A percentile compares a stretch with the other conserved stretches of the same genome.
Evolutionary conservation across 2,329 filamentous ascomycete species (phyloP).

Genomic region (Aureobasidium sp.): DNA sequence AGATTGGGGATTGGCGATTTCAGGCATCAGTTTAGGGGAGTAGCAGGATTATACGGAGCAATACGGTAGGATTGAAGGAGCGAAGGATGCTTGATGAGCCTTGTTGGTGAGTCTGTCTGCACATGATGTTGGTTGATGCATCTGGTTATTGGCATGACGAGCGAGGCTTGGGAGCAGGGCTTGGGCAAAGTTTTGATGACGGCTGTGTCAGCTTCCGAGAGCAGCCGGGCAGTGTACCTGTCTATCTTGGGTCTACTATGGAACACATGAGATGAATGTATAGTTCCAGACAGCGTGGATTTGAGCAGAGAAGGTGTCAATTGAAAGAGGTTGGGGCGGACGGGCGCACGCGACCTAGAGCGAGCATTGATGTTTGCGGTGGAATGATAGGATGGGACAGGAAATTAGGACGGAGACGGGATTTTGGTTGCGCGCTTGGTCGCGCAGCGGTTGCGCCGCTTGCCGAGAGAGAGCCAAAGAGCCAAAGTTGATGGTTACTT

Average conservation of each 20-base stretch:
- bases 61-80: neutral
- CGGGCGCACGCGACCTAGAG: neutral
- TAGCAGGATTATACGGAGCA: neutral
- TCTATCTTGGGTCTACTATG: too few species aligned
- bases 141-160: conserved; percentile 3
- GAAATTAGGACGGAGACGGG: conserved; percentile 1
- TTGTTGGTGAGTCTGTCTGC: neutral
- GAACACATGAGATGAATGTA: neutral
- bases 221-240: neutral
- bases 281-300: neutral
- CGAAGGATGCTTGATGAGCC: neutral
- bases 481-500: conserved; percentile 10
- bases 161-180: conserved; percentile 11
- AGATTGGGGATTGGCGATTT: neutral
- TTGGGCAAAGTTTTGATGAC: neutral
- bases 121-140: neutral
- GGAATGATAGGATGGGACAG: neutral
- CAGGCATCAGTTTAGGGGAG: neutral
- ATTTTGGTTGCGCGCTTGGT: neutral
- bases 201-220: conserved; percentile 8
- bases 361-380: neutral
- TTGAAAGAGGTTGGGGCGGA: too few species aligned
- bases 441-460: neutral
- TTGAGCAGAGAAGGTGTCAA: neutral
- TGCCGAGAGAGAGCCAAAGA: neutral